Conservation (phyloP, 371 early-diverging fungal species). For the Lichtheimia ramosa region DNA sequence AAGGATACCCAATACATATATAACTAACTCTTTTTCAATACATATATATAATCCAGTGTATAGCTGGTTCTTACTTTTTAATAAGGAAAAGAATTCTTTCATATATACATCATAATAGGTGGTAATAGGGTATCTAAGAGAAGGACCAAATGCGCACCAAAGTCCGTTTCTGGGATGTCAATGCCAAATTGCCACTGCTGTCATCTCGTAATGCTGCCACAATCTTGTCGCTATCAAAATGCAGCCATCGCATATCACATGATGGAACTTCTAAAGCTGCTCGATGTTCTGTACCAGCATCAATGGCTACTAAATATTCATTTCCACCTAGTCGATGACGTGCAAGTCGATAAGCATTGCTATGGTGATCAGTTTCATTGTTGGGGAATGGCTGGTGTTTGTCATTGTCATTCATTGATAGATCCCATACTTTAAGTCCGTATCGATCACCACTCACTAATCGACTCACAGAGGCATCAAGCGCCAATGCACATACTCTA, state of each 20-base stretch:
- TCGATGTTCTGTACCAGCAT: not conserved
- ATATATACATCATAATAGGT: not conserved
- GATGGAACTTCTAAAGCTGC: slow-evolving; percentile 18
- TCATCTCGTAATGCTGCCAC: slow-evolving; percentile 23
- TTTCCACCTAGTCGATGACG: slow-evolving; percentile 1
- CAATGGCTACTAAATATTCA: slow-evolving; percentile 18
- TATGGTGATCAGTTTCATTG: not conserved
- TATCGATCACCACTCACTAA: slow-evolving; percentile 45
- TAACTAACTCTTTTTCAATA: no score
- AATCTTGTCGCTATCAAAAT: slow-evolving; percentile 39
- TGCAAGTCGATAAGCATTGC: not conserved
- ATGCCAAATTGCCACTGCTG: not conserved
- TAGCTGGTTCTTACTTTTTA: no score
- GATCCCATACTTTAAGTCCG: slow-evolving; percentile 47
- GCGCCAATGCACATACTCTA: slow-evolving; percentile 36
- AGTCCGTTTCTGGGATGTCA: not conserved
- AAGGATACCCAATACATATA: no score
- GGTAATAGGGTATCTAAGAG: not conserved
- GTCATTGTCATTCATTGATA: slow-evolving; percentile 10
- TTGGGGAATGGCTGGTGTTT: not conserved
- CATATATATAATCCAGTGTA: no score
- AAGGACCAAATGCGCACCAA: slow-evolving; percentile 28
- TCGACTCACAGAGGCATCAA: slow-evolving; percentile 25
- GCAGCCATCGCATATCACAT: slow-evolving; percentile 21
- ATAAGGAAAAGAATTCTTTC: no score